Percentiles rank a stretch among this genome's conserved stretches.
Evolutionary conservation across 2,329 filamentous ascomycete species (phyloP).

Genomic region (Diaporthe sp.): DNA sequence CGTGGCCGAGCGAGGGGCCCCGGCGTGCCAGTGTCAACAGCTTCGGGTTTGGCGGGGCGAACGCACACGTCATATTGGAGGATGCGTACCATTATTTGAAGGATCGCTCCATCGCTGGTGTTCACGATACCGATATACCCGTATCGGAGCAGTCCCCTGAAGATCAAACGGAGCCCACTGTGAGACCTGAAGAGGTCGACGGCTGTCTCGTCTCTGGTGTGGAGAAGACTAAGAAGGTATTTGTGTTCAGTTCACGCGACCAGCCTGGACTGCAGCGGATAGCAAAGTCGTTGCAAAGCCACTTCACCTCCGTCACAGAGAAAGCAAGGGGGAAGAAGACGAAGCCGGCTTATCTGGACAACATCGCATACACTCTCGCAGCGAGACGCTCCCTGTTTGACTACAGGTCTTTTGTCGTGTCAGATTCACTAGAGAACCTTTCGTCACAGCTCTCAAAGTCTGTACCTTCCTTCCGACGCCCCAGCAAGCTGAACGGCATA

Average conservation of each 20-base stretch:
- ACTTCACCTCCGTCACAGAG: not conserved
- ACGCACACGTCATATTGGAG: slow-evolving; percentile 5
- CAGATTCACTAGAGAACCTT: not conserved
- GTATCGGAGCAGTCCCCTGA: not conserved
- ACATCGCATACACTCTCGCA: slow-evolving; percentile 7
- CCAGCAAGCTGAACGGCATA: not conserved
- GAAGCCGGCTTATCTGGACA: not conserved
- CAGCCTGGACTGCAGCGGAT: not conserved
- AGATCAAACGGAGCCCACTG: too few relatives aligned
- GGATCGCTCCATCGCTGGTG: not conserved
- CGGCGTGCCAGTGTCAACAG: not conserved
- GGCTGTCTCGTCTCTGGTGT: not conserved
- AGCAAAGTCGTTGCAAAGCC: not conserved
- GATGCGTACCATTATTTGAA: not conserved
- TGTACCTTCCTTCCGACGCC: not conserved
- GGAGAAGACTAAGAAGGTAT: not conserved
- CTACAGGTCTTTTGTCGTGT: slow-evolving; percentile 5
- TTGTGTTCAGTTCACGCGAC: not conserved
- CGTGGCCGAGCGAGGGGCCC: not conserved
- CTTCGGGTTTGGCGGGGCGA: slow-evolving; percentile 1
- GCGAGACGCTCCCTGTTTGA: not conserved
- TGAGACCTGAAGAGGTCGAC: not conserved
- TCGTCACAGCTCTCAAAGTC: not conserved
- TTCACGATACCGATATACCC: not conserved
- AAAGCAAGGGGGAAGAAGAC: not conserved